Evolutionary conservation across 1,284 basidiomycete species (phyloP), one percentile per base, ranked within the genome.

Genomic region (Ustilago bromivora): DNA sequence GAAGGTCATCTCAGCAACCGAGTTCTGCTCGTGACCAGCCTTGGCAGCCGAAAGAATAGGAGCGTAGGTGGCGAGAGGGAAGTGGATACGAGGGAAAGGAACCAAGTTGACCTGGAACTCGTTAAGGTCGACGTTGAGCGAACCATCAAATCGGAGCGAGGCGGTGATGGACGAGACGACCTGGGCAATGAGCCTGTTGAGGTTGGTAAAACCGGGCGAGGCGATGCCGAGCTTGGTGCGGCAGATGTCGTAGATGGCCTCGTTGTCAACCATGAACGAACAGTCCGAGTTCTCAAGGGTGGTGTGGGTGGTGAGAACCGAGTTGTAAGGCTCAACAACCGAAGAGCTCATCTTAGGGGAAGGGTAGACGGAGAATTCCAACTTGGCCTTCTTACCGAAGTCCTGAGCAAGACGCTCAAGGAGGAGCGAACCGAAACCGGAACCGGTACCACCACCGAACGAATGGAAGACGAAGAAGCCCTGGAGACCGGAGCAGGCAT

Each of bases 401-500:
- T 99, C 96, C 76, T 93, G 92, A 51, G 96, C 96, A 74, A 99
- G 92, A 72, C 95, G 92, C 88, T 99, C 97, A 77, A 99, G 91
- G 64, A 99, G 90, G 82, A 99, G 92, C 61, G 97, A 96, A 87
- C 97, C 97, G 87, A 99, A 98, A 84, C 97, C 97, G 76, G 97
- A 99, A 85, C 97, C 97, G 82, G 96, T 99, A 88, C 97, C 97
- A 88, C 97, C 97, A 87, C 97, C 97, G 86, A 98, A 98, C 53
- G 97, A 99, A 90, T 99, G 97, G 92, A 99, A 99, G 86, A 99
- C 95, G 87, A 99, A 99, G 91, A 99, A 99, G 82, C 97, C 96
- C 88, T 99, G 97, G 53, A 99, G 92, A 87, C 97, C 97, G 53
- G 92, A 92, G 90, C 96, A 98, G 89, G 96, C 97, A 88, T 99